phyloP scores from a whole-genome alignment of 2,329 filamentous ascomycete species.

The Trichoderma simmonsii region DNA sequence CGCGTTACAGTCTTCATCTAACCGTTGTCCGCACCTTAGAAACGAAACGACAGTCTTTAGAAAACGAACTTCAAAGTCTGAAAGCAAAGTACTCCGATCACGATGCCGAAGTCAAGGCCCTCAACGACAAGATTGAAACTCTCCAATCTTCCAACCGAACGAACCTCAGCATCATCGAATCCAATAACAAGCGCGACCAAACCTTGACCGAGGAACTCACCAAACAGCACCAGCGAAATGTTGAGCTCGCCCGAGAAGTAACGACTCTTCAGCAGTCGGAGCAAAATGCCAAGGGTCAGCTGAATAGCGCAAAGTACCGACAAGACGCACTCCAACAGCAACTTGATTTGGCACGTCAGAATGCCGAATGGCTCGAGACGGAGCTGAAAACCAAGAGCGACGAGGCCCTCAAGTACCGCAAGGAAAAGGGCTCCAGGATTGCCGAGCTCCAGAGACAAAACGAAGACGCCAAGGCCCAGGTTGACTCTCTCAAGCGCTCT shows the following conservation, averaged over 20 bases:
- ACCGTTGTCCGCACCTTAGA: slow-evolving; percentile 52
- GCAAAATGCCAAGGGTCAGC: slow-evolving; percentile 75
- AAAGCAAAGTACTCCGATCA: slow-evolving; percentile 19
- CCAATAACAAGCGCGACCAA: slow-evolving; percentile 83
- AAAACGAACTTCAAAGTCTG: slow-evolving; percentile 65
- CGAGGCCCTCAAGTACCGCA: slow-evolving; percentile 85
- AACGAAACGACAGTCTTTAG: slow-evolving; percentile 67
- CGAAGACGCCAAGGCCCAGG: slow-evolving; percentile 75
- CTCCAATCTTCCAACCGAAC: slow-evolving; percentile 92
- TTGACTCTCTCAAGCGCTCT: slow-evolving; percentile 74
- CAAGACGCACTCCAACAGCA: slow-evolving; percentile 90
- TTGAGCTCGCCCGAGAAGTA: slow-evolving; percentile 80
- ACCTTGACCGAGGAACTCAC: slow-evolving; percentile 82
- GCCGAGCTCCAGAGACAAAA: slow-evolving; percentile 83
- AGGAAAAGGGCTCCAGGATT: slow-evolving; percentile 89
- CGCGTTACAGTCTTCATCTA: background rate
- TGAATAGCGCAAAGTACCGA: slow-evolving; percentile 80
- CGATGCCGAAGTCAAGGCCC: slow-evolving; percentile 64
- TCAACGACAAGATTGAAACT: slow-evolving; percentile 79
- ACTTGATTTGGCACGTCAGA: slow-evolving; percentile 80
- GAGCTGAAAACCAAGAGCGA: slow-evolving; percentile 87
- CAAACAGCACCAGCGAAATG: slow-evolving; percentile 81
- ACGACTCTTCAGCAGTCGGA: slow-evolving; percentile 77
- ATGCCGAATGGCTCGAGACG: slow-evolving; percentile 87
- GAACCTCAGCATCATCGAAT: slow-evolving; percentile 81